phyloP scores from a whole-genome alignment of 2,329 filamentous ascomycete species.

The Myriangium duriaei region DNA sequence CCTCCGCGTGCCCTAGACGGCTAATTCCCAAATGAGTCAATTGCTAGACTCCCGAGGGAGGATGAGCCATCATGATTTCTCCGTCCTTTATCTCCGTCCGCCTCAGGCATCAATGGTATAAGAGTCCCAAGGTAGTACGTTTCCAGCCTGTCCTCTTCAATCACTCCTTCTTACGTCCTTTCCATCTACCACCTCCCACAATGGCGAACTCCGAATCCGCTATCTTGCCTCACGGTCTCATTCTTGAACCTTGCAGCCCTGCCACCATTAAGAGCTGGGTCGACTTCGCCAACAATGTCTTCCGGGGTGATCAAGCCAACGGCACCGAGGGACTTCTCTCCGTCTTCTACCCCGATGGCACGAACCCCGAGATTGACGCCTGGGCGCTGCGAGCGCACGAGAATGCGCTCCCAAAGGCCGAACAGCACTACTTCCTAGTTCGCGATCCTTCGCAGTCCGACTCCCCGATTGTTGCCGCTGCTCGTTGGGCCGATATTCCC shows the following conservation, averaged over 20 bases:
- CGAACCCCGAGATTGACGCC: slow-evolving; percentile 3
- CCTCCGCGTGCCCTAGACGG: too few relatives aligned
- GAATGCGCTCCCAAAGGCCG: slow-evolving; percentile 1
- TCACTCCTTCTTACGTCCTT: not conserved
- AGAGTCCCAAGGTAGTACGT: not conserved
- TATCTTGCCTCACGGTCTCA: slow-evolving; percentile 1
- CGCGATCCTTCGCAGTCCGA: slow-evolving; percentile 2
- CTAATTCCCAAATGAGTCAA: too few relatives aligned
- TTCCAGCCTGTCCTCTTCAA: not conserved
- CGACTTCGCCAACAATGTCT: not conserved
- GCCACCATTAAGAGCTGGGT: slow-evolving; percentile 1
- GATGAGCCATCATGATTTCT: too few relatives aligned
- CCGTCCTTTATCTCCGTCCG: too few relatives aligned
- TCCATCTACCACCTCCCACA: not conserved
- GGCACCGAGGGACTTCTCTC: not conserved
- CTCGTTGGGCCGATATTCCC: slow-evolving; percentile 1
- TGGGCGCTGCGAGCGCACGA: slow-evolving; percentile 1
- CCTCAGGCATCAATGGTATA: too few relatives aligned
- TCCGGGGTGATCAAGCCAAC: not conserved
- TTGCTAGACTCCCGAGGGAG: too few relatives aligned
- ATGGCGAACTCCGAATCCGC: slow-evolving; percentile 5
- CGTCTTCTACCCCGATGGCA: slow-evolving; percentile 10
- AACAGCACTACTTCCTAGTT: slow-evolving; percentile 3
- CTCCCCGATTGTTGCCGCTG: not conserved
- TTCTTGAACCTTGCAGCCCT: slow-evolving; percentile 2